Percentiles rank a stretch among this genome's conserved stretches.
Evolutionary conservation across 78 protist genomes (phyloP).

Genomic region (Diacronema lutheri): DNA sequence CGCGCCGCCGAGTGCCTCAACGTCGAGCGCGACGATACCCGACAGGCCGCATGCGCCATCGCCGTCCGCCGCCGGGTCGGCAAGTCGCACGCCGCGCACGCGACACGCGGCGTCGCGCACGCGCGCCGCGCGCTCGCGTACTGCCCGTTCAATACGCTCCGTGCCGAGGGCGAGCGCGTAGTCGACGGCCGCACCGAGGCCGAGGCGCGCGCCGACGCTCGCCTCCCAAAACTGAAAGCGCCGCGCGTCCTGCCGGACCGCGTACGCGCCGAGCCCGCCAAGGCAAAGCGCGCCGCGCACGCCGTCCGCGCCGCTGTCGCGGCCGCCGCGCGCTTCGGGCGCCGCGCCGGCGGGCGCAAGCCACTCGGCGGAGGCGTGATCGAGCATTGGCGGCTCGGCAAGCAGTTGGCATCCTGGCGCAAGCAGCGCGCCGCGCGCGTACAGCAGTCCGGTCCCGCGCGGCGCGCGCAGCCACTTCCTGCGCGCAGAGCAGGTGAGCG

Average conservation of each 20-base stretch:
- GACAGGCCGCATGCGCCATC: background rate
- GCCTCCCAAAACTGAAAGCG: background rate
- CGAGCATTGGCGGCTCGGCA: background rate
- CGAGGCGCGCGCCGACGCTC: background rate
- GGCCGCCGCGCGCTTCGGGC: too few species aligned
- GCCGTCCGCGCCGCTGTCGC: too few species aligned
- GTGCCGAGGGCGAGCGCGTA: background rate
- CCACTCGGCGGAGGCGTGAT: background rate
- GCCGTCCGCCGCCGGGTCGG: background rate
- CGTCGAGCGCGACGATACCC: background rate
- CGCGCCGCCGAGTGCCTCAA: background rate
- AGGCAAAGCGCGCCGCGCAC: too few species aligned
- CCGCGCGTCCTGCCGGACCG: background rate
- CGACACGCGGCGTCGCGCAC: background rate
- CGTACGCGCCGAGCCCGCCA: background rate
- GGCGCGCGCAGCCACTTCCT: slow-evolving; percentile 9
- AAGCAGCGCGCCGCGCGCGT: background rate
- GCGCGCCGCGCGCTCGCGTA: background rate
- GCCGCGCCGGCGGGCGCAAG: too few species aligned
- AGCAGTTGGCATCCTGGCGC: background rate
- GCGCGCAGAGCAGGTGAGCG: too few species aligned
- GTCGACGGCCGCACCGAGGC: background rate
- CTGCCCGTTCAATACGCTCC: background rate
- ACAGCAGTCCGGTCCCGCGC: background rate
- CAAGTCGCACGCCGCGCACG: background rate